These are phyloP conservation scores for Chlamydomonas urium DNA, from an alignment of 139 green algal genomes.

Conservation along the genomic window DNA sequence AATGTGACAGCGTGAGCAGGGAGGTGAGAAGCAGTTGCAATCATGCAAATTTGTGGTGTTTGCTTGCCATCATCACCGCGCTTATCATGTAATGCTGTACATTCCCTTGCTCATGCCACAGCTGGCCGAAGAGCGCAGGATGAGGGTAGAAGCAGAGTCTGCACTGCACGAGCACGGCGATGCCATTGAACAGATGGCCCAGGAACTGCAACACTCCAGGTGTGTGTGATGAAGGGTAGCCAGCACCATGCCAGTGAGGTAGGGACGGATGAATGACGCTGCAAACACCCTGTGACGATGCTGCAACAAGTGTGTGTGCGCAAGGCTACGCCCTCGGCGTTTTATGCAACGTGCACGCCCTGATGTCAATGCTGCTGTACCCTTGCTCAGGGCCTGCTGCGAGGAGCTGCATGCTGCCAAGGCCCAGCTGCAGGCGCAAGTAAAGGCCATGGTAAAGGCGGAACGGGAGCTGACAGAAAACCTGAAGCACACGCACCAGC, in stretches of 20 bases:
- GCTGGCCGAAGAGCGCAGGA: not conserved
- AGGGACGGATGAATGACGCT: no score
- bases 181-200: not conserved
- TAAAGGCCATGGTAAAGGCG: conserved; percentile 10
- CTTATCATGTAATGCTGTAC: not conserved
- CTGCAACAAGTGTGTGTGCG: not conserved
- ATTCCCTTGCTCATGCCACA: not conserved
- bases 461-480: conserved; percentile 19
- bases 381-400: not conserved
- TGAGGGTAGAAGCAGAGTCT: not conserved
- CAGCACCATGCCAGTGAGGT: not conserved
- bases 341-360: not conserved
- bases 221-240: not conserved
- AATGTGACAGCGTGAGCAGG: not conserved
- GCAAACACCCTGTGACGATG: no score
- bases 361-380: not conserved
- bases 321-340: not conserved
- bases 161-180: not conserved
- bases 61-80: not conserved
- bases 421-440: conserved; percentile 14
- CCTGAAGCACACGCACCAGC: conserved; percentile 18
- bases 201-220: conserved; percentile 2
- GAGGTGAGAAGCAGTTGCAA: not conserved
- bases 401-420: conserved; percentile 10
- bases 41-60: not conserved